A percentile compares a stretch with the other conserved stretches of the same genome.
These are phyloP conservation scores for Phytophthora crassamura DNA, from an alignment of 352 stramenopile genomes.

Conservation along the genomic window DNA sequence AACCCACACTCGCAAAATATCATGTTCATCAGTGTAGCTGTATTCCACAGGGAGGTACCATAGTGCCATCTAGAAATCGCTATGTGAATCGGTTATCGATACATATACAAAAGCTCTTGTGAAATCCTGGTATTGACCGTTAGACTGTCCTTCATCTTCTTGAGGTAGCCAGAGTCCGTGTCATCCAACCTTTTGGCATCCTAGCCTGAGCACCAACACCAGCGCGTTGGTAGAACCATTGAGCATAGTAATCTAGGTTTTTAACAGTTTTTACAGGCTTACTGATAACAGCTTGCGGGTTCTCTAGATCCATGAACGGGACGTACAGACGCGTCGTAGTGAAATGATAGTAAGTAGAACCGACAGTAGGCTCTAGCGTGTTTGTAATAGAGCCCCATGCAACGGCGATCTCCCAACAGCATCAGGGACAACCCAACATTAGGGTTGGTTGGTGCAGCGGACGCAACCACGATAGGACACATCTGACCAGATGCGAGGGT, in stretches of 20 bases:
- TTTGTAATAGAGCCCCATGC: neutral
- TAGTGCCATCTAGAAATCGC: neutral
- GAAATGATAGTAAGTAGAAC: neutral
- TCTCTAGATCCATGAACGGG: neutral
- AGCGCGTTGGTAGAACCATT: neutral
- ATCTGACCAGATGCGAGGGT: neutral
- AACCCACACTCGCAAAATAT: neutral
- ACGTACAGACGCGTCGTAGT: neutral
- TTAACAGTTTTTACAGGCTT: neutral
- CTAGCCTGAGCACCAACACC: neutral
- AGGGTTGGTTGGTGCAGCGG: neutral
- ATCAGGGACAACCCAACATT: too few relatives aligned
- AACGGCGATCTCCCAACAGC: too few relatives aligned
- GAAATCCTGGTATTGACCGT: neutral
- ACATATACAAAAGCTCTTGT: neutral
- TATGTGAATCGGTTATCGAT: neutral
- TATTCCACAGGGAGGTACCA: constrained; percentile 10
- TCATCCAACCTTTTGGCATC: neutral
- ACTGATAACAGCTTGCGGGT: neutral
- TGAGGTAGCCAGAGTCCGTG: neutral
- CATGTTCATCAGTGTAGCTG: constrained; percentile 1
- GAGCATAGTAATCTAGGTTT: neutral
- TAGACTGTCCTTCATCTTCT: neutral
- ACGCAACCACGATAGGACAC: constrained; percentile 5
- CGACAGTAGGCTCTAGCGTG: neutral